Evolutionary conservation across 768 basidiomycete genomes (phyloP).

Genomic region (Tulasnella sp.): DNA sequence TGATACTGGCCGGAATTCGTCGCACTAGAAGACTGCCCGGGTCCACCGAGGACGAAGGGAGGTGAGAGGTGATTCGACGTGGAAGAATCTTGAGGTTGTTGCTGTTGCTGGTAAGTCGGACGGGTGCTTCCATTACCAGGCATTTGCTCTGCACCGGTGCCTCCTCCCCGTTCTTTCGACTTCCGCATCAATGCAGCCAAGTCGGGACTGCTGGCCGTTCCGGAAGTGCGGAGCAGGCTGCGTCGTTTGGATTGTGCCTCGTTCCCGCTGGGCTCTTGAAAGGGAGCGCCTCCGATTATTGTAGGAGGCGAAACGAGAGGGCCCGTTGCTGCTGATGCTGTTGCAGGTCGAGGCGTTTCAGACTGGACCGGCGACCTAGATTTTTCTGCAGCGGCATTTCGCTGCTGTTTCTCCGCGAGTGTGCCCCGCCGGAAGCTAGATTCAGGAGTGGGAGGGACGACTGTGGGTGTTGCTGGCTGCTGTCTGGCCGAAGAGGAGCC

Average conservation of each 20-base stretch:
- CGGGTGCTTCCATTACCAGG: background rate
- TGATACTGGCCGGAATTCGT: slow-evolving; percentile 6
- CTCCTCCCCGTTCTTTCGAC: slow-evolving; percentile 69
- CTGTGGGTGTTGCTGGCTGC: slow-evolving; percentile 62
- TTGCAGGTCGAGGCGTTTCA: background rate
- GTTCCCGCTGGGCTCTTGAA: slow-evolving; percentile 44
- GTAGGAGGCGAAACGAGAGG: slow-evolving; percentile 36
- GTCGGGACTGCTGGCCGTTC: slow-evolving; percentile 91
- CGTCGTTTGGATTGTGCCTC: slow-evolving; percentile 76
- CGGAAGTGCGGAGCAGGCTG: slow-evolving; percentile 84
- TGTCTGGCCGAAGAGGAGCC: slow-evolving; percentile 43
- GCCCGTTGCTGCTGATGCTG: slow-evolving; percentile 48
- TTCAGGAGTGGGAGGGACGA: slow-evolving; percentile 64
- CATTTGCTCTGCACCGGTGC: background rate
- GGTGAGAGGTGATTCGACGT: slow-evolving; percentile 20
- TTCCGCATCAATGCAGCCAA: slow-evolving; percentile 84
- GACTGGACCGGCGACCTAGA: slow-evolving; percentile 35
- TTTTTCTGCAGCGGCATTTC: slow-evolving; percentile 39
- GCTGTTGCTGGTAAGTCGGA: background rate
- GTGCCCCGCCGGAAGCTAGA: slow-evolving; percentile 40
- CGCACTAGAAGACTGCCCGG: background rate
- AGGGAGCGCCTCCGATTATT: slow-evolving; percentile 56
- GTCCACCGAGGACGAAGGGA: background rate
- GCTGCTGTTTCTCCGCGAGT: slow-evolving; percentile 44
- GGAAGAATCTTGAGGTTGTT: slow-evolving; percentile 27